Evolutionary conservation across 2,329 filamentous ascomycete species (phyloP), one percentile per base, ranked within the genome.

Genomic region (Phaeomoniella chlamydospora): DNA sequence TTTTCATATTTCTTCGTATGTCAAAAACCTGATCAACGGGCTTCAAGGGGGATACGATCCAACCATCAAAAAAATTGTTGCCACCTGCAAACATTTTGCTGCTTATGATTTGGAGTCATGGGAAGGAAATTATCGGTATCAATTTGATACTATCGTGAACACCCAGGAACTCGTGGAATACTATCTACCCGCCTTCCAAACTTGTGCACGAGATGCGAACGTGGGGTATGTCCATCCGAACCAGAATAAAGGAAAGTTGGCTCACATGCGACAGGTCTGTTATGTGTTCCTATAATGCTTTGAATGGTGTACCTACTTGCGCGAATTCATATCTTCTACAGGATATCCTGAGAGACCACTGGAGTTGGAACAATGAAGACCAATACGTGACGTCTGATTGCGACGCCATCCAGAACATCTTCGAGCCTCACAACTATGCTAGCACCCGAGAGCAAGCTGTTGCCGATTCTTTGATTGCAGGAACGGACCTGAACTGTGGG

Each of bases 351-450:
- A 65, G 78, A 2, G 68, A 78, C 31, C 70, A 74, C 45, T 83
- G 77, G 72, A 65, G 62, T 31, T 83, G 75, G 64, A 70, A 65
- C 0, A 62, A 67, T 2, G 64, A 72, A 31, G 65, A 74, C 34
- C 70, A 78, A 41, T 78, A 69, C 49, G 65, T 82, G 22, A 74
- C 72, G 1, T 72, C 67, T 12, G 77, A 82, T 47, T 82, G 78
- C 43, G 74, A 75, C 38, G 68, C 77, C 0, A 61, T 79, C 1
- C 58, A 67, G 31, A 68, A 77, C 46, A 65, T 79, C 37, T 74
- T 61, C 43, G 34, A 15, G 16, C 64, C 65, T 1, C 52, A 53
- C 1, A 38, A 41, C 5, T 34, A 34, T 13, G 38, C 41, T 10
- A 31, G 35, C 16, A 65, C 63, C 29, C 49, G 59, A n/a, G 56